Evolutionary conservation across 2,329 filamentous ascomycete genomes (phyloP), one percentile per base, ranked within the genome.

Genomic region (Byssothecium circinans): DNA sequence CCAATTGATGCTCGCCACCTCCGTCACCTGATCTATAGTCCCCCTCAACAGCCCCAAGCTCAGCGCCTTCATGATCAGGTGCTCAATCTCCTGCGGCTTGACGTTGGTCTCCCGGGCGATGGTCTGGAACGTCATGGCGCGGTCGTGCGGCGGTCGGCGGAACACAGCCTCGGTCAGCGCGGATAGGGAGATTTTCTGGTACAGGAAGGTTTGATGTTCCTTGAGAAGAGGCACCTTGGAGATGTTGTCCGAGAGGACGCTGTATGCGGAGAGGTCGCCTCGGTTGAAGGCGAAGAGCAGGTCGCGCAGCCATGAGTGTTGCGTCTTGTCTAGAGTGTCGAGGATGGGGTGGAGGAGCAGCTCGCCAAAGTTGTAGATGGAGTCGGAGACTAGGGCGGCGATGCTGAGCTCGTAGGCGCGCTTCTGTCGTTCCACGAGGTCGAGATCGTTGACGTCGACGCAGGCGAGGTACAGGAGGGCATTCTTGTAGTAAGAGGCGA

Each of bases 351-450:
- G 94, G 59, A 99, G 83, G 25, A 99, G 84, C n/a, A 99, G 86
- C 78, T 99, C 94, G 72, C 94, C 94, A 63, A 99, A 99, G 79
- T 99, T 99, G 83, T 99, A 97, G 76, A 97, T 99, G 64, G 85
- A 89, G 65, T 92, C 89, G 41, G 91, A 96, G 32, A 96, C 88
- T 8, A 99, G 81, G 8, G 94, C 94, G 22, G 94, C 91, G 44
- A 97, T 86, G 66, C 88, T 88, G 53, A 99, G 85, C 71, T 96
- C 91, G 75, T 96, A 95, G 36, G 94, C 94, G 61, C 92, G 86
- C 50, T 81, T 82, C 70, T 86, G 86, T 62, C 89, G 87, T 71
- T 99, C 91, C 45, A 81, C 78, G 44, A 84, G 76, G 35, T 85
- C 80, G 48, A 99, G 80, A 45, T 87, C 81, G 50, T 84, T 80